Evolutionary conservation across 2,329 filamentous ascomycete species (phyloP), one percentile per base, ranked within the genome.

Genomic region (Apiospora kogelbergensis): DNA sequence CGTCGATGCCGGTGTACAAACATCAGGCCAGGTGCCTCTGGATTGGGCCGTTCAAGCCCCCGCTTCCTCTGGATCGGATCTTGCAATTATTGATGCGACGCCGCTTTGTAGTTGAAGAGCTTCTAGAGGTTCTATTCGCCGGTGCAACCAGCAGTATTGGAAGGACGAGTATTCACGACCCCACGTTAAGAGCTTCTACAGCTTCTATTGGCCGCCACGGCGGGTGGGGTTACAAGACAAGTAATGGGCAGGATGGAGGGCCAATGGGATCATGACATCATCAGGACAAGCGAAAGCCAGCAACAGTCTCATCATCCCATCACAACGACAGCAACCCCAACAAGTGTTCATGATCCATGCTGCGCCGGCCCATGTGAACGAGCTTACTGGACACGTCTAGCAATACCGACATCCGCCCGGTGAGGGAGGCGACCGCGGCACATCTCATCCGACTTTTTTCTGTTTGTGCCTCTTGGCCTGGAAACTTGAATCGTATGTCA

Each of bases 101-200:
- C 53, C 53, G 53, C 53, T 60, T 60, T 60, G 53, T 37, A 17
- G 53, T 37, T 24, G 42, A 66, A 66, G 44, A 66, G 65, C 65
- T 66, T 66, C 65, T 48, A 46, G 30, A 66, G 42, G 24, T 46
- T 66, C 33, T 37, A 66, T 66, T 66, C 42, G 65, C 30, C 37
- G 53, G 30, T 60, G 53, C 53, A 60, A 60, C 53, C 17, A n/a
- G 40, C 53, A 37, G 53, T 60, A 60, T 37, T 37, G n/a, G 53
- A n/a, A 60, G 17, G 37, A 37, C 30, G 53, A 60, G 53, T 60
- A 60, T 60, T 33, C 53, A 1, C 3, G 30, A n/a, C 53, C 53
- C 53, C 53, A 60, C 53, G 53, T 37, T 6, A 60, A 60, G 53
- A 60, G 53, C 53, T 60, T 60, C 53, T 60, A 33, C 26, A 60